Evolutionary conservation across 2,329 filamentous ascomycete species (phyloP), one percentile per base, ranked within the genome.

Genomic region (Fusarium sp.): DNA sequence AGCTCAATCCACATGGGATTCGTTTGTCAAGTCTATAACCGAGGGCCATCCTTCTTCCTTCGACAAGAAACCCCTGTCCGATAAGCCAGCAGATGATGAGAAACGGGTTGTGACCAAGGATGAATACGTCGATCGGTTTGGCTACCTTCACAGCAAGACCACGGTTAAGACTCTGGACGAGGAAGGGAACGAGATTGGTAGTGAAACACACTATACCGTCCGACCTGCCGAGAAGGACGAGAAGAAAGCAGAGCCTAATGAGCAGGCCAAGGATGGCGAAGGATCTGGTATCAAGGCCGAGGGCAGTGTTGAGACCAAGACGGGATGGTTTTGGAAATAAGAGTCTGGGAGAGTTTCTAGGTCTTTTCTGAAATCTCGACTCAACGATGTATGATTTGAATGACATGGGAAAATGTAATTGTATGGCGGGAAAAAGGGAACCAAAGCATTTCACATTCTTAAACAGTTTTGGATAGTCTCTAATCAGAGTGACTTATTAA

Each of bases 271-370:
- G 48, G 64, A 62, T 23, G 16, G 64, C 37, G 57, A 71, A 23
- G 41, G 45, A 5, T 68, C 70, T 35, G 70, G 72, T 3, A 50
- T 71, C 32, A 58, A 66, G 32, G 52, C 70, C 14, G 68, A 68
- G 9, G 74, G 76, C 25, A 69, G 69, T 13, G 41, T 75, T n/a
- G 67, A 78, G 23, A 79, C 81, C 48, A 80, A 81, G 43, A 68
- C 78, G 11, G 81, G 83, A 5, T 86, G 84, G 84, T 84, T 86
- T 45, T 85, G 84, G 84, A 85, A 84, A 71, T 85, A 80, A 71
- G 18, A 13, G 14, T 13, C 9, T 2, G 4, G 6, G 23, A 32
- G 20, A 14, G 18, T 20, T 13, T 16, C 20, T 35, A 11, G 20
- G n/a, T 20, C 10, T 32, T 10, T 5, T 11, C 50, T 68, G 20